These are phyloP conservation scores for Trichoderma lentiforme DNA, from an alignment of 2,329 filamentous ascomycete species.

Conservation along the genomic window DNA sequence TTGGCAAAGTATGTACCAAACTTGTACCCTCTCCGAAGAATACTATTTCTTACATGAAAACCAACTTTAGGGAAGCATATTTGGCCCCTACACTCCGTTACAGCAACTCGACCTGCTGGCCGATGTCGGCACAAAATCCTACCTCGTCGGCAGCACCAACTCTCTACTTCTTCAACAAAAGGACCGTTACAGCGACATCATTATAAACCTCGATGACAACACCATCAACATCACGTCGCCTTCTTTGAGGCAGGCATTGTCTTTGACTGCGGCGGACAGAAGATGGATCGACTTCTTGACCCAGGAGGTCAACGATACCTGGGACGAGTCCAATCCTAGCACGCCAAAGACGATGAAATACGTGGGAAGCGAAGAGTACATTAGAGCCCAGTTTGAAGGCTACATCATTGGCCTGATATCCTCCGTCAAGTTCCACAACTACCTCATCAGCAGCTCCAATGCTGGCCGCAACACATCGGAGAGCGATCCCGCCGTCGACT, in stretches of 20 bases:
- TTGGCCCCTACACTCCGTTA: slow-evolving; percentile 92
- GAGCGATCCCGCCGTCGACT: slow-evolving; percentile 81
- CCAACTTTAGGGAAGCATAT: slow-evolving; percentile 71
- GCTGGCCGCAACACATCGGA: slow-evolving; percentile 67
- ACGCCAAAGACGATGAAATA: slow-evolving; percentile 94
- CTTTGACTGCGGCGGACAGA: slow-evolving; percentile 80
- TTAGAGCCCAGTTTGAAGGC: slow-evolving; percentile 93
- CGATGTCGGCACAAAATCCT: slow-evolving; percentile 92
- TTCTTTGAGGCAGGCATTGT: slow-evolving; percentile 70
- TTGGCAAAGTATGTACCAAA: slow-evolving; percentile 66
- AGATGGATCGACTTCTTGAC: slow-evolving; percentile 97
- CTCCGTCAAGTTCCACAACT: slow-evolving; percentile 83
- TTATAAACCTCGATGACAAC: slow-evolving; percentile 92
- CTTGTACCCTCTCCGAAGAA: neutral
- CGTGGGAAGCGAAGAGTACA: slow-evolving; percentile 94
- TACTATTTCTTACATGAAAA: neutral
- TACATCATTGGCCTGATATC: slow-evolving; percentile 88
- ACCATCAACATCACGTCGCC: slow-evolving; percentile 79
- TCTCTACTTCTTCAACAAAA: slow-evolving; percentile 89
- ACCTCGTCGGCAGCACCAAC: slow-evolving; percentile 96
- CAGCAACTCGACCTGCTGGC: slow-evolving; percentile 94
- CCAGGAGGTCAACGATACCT: slow-evolving; percentile 90
- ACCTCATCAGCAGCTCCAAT: slow-evolving; percentile 58
- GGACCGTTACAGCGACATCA: slow-evolving; percentile 91
- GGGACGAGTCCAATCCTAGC: slow-evolving; percentile 87